Base-by-base conservation (phyloP, 2,329 filamentous ascomycete species). In the Stagonosporopsis cucurbitacearum region DNA sequence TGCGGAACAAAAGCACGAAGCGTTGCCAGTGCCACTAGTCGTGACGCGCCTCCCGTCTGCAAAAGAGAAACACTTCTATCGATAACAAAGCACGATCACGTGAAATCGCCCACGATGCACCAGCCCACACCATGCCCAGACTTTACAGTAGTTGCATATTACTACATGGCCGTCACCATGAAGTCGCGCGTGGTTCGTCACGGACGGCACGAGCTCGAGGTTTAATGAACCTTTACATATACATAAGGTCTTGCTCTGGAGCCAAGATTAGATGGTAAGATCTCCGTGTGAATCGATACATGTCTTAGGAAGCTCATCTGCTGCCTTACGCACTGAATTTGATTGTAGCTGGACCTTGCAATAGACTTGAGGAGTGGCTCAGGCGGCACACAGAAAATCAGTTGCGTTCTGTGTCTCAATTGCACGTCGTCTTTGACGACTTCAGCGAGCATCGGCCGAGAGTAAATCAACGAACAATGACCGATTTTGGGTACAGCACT, bases 51-150 rank as follows among this genome's bases (percentile, higher is more conserved):
- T 35, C 39, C 23, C 33, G 3, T 35, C 7, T 1, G 32, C 2
- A 35, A 30, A 42, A 54, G 37, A 19, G n/a, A 30, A 36, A 37
- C 20, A 15, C n/a, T 20, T 22, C 42, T 44, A 54, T 48, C 47
- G 53, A 55, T 55, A 50, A 35, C 7, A 13, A 17, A 15, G 15
- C 22, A 19, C n/a, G 11, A 32, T 49, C 50, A 54, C 51, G 51
- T 54, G 51, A 30, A 2, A n/a, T n/a, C n/a, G n/a, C n/a, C 17
- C n/a, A 6, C 26, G 20, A 17, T 44, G 19, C 19, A n/a, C 9
- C n/a, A n/a, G n/a, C n/a, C 8, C 20, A 12, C 13, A n/a, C 13
- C 13, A 15, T n/a, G 7, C 6, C 30, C 30, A n/a, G 13, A 15
- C 12, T 7, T 15, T 7, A 6, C 30, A n/a, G 4, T 15, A 5